Evolutionary conservation across 306 rosid species (phyloP), one percentile per base, ranked within the genome.

Genomic region (Heteromeles arbutifolia): DNA sequence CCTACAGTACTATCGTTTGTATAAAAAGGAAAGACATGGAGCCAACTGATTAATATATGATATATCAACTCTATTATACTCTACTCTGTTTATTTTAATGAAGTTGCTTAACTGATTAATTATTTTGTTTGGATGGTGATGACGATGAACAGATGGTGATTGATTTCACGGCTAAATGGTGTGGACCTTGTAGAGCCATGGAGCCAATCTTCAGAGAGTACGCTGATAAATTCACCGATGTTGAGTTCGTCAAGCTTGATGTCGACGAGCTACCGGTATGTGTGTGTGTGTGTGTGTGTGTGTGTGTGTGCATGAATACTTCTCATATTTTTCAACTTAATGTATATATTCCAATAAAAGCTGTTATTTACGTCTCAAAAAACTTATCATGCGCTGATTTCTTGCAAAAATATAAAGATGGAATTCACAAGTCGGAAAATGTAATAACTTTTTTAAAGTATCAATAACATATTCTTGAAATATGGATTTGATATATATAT

Each of bases 131-230:
- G 32, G 63, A 53, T 21, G 31, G 31, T 61, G 76, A 68, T 4
- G 63, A 48, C 80, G 28, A 11, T 32, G 31, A 17, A 18, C 34
- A 67, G 98, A 54, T 90, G 88, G 92, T 93, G 82, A 73, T 93
- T 41, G 89, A 93, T 83, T 93, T 93, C 90, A 83, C 90, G 43
- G 91, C 98, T 45, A 72, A 86, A 43, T 93, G 97, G 98, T 93
- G 98, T 75, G 85, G 85, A 76, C 96, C 98, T 37, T 93, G 98
- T 78, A 85, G 85, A 78, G 58, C 77, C 28, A 91, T 93, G 88
- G 89, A 88, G 56, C 87, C 96, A 22, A 63, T 64, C 34, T 76
- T 93, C 58, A 74, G 81, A 65, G 88, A 86, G 39, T 86, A 80
- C 75, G 84, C 90, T 32, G 84, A 82, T 37, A 85, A 83, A 79